A percentile compares a stretch with the other conserved stretches of the same genome.
Conservation (phyloP, 2,329 filamentous ascomycete genomes). For the Beauveria asiatica region DNA sequence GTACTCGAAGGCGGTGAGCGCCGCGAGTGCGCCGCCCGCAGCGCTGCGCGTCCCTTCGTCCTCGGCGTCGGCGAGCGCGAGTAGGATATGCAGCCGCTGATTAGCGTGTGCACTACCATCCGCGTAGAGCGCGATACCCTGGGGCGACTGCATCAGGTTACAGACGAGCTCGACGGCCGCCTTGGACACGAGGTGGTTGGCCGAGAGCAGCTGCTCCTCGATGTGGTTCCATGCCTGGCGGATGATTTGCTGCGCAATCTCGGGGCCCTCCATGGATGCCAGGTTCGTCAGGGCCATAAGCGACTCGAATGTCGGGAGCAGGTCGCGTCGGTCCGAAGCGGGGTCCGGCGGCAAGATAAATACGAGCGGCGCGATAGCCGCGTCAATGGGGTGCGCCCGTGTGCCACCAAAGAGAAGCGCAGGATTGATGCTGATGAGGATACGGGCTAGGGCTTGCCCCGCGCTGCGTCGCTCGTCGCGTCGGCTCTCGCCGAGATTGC, state of each 20-base stretch:
- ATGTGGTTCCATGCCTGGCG: slow-evolving; percentile 64
- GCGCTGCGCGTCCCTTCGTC: slow-evolving; percentile 72
- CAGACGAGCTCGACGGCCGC: slow-evolving; percentile 85
- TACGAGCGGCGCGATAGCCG: slow-evolving; percentile 74
- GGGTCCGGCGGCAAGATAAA: slow-evolving; percentile 63
- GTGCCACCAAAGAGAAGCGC: slow-evolving; percentile 73
- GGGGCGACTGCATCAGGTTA: slow-evolving; percentile 68
- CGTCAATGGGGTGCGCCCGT: slow-evolving; percentile 62
- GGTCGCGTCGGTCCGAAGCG: slow-evolving; percentile 56
- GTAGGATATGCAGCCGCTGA: slow-evolving; percentile 70
- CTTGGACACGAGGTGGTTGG: slow-evolving; percentile 67
- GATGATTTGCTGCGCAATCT: slow-evolving; percentile 60
- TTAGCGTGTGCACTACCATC: slow-evolving; percentile 58
- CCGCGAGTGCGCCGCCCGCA: slow-evolving; percentile 80
- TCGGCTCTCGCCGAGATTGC: slow-evolving; percentile 44
- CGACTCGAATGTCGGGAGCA: slow-evolving; percentile 83
- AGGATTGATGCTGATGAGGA: slow-evolving; percentile 81
- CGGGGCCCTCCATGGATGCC: slow-evolving; percentile 66
- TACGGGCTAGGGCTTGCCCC: slow-evolving; percentile 73
- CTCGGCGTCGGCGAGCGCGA: slow-evolving; percentile 81
- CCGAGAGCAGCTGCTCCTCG: slow-evolving; percentile 74
- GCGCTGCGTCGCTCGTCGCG: slow-evolving; percentile 47
- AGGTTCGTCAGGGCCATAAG: slow-evolving; percentile 91
- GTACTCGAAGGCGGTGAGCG: slow-evolving; percentile 68
- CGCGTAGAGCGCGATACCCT: slow-evolving; percentile 60